Percentiles rank a stretch among this genome's conserved stretches.
Evolutionary conservation across 768 basidiomycete genomes (phyloP).

Genomic region (Harrya chromipes): DNA sequence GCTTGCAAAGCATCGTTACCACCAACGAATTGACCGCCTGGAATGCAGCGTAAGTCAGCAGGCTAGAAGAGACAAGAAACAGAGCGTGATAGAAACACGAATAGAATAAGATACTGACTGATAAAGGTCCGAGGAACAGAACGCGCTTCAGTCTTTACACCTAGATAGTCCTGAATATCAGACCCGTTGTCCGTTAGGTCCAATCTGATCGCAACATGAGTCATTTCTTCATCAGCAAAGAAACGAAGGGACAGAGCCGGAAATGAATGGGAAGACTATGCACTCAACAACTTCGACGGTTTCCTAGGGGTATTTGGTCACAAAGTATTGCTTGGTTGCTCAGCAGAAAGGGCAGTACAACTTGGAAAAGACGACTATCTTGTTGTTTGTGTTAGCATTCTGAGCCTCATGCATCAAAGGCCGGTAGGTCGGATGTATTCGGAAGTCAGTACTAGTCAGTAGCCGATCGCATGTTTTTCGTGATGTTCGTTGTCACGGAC

Average conservation of each 20-base stretch:
- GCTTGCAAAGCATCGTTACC: conserved; percentile 19
- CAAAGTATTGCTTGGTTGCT: conserved; percentile 47
- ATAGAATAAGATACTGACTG: conserved; percentile 38
- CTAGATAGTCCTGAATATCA: conserved; percentile 65
- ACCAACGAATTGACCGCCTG: conserved; percentile 20
- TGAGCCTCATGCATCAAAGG: no score
- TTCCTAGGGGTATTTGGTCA: conserved; percentile 36
- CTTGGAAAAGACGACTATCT: conserved; percentile 62
- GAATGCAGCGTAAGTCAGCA: background rate
- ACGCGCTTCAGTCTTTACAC: conserved; percentile 58
- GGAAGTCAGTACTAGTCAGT: conserved; percentile 15
- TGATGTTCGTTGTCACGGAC: no score
- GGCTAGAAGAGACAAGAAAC: background rate
- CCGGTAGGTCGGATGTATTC: no score
- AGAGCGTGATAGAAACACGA: no score
- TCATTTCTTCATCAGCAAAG: no score
- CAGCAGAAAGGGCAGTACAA: conserved; percentile 52
- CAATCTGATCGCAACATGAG: conserved; percentile 36
- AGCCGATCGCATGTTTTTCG: no score
- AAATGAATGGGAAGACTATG: conserved; percentile 13
- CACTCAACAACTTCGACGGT: conserved; percentile 47
- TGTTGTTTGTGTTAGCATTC: conserved; percentile 36
- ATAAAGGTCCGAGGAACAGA: conserved; percentile 81
- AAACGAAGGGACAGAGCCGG: background rate
- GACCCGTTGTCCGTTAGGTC: conserved; percentile 55